Percentiles rank a stretch among this genome's conserved stretches.
Evolutionary conservation across 2,329 filamentous ascomycete genomes (phyloP).

Genomic region (Stromatinia cepivora): DNA sequence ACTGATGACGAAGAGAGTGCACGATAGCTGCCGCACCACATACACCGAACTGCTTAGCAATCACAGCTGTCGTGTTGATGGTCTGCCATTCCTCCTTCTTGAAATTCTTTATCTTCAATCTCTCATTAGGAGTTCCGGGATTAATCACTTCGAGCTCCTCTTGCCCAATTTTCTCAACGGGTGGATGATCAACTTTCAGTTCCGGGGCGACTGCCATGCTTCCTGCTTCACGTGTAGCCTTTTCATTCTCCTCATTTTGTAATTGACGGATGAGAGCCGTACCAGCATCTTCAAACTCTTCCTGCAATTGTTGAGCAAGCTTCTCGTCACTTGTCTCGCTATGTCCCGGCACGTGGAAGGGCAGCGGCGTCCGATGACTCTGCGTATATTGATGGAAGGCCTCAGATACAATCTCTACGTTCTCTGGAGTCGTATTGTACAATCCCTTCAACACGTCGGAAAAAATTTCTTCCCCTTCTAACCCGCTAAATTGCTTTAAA

Average conservation of each 20-base stretch:
- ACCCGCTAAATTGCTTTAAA: not conserved
- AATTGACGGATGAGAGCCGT: not conserved
- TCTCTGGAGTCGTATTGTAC: not conserved
- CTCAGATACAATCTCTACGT: not conserved
- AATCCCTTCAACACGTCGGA: not conserved
- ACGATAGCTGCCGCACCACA: conserved; percentile 7
- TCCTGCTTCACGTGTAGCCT: not conserved
- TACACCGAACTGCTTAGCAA: not conserved
- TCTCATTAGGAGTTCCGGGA: not conserved
- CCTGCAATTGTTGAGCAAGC: not conserved
- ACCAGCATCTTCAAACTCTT: not conserved
- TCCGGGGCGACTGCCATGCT: not conserved
- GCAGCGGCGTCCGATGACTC: not conserved
- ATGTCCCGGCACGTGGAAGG: not conserved
- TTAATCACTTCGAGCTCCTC: not conserved
- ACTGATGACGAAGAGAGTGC: not conserved
- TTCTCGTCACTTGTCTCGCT: too few relatives aligned
- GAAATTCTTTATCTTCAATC: not conserved
- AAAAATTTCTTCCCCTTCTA: not conserved
- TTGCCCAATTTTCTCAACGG: not conserved
- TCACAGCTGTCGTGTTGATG: not conserved
- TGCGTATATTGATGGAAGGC: not conserved
- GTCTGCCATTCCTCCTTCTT: not conserved
- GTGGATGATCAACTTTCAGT: not conserved
- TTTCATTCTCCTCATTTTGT: not conserved